These are phyloP conservation scores for Globisporangium abappressorium DNA, from an alignment of 352 stramenopile species.

Conservation along the genomic window DNA sequence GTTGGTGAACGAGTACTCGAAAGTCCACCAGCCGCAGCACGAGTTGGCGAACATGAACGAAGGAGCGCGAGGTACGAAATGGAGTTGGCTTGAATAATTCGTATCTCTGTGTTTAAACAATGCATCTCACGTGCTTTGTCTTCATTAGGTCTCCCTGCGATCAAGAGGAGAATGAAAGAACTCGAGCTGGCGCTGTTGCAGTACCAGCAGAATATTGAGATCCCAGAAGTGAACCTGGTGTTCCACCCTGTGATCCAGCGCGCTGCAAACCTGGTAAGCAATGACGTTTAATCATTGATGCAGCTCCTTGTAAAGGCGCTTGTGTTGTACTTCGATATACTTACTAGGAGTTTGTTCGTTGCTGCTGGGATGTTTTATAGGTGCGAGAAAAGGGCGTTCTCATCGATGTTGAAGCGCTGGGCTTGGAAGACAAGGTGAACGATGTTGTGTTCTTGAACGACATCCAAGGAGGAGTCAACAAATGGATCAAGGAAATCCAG, in stretches of 20 bases:
- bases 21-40: constrained; percentile 73
- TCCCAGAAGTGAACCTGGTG: constrained; percentile 89
- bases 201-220: constrained; percentile 94
- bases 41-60: constrained; percentile 62
- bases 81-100: background rate
- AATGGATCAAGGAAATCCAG: constrained; percentile 95
- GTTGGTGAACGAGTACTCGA: constrained; percentile 84
- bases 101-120: background rate
- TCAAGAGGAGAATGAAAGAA: constrained; percentile 91
- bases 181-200: constrained; percentile 92
- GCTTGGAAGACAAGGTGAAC: constrained; percentile 78
- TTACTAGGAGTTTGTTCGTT: background rate
- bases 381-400: constrained; percentile 70
- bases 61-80: constrained; percentile 41
- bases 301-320: background rate
- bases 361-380: constrained; percentile 13
- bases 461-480: constrained; percentile 88
- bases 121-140: background rate
- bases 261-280: constrained; percentile 59
- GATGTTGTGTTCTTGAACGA: constrained; percentile 85
- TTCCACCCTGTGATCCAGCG: constrained; percentile 87
- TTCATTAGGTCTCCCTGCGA: constrained; percentile 62
- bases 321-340: background rate
- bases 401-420: constrained; percentile 81
- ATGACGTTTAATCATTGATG: background rate